Percentiles rank a stretch among this genome's conserved stretches.
phyloP scores from a whole-genome alignment of 2,329 filamentous ascomycete species.

The Penicillium expansum region DNA sequence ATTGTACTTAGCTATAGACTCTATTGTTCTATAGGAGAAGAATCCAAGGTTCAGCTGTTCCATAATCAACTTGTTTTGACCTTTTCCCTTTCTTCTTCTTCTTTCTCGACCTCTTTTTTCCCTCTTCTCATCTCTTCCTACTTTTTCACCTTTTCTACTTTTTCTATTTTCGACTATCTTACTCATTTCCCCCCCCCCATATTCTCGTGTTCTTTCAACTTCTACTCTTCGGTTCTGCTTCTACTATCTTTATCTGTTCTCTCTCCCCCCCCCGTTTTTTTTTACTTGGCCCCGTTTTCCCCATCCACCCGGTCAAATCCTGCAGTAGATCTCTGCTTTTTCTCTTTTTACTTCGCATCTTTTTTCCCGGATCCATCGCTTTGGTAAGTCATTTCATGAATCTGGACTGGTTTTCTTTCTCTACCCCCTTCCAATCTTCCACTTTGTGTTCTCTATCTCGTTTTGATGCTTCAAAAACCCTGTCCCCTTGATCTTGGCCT shows the following conservation, averaged over 20 bases:
- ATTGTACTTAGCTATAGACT: background rate
- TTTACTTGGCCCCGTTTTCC: conserved; percentile 6
- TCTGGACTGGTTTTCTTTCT: background rate
- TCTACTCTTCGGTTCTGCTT: background rate
- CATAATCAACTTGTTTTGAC: conserved; percentile 9
- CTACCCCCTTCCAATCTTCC: background rate
- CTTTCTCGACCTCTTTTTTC: background rate
- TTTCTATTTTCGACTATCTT: background rate
- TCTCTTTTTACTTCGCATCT: background rate
- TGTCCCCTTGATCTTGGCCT: conserved; percentile 1
- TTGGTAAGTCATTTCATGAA: background rate
- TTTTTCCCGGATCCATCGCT: background rate
- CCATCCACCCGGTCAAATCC: conserved; percentile 17
- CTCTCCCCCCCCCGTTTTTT: conserved; percentile 1
- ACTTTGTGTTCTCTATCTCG: background rate
- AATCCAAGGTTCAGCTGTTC: conserved; percentile 1
- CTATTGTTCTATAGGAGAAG: background rate
- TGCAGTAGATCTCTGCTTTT: conserved; percentile 15
- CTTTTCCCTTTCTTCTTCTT: conserved; percentile 2
- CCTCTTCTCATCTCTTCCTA: background rate
- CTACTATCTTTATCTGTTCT: conserved; percentile 1
- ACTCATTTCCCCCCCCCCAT: background rate
- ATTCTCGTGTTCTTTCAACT: background rate
- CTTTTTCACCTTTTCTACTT: background rate
- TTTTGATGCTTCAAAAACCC: background rate